Base-by-base conservation (phyloP, 805 yeast species). In the Kregervanrija fluxuum region DNA sequence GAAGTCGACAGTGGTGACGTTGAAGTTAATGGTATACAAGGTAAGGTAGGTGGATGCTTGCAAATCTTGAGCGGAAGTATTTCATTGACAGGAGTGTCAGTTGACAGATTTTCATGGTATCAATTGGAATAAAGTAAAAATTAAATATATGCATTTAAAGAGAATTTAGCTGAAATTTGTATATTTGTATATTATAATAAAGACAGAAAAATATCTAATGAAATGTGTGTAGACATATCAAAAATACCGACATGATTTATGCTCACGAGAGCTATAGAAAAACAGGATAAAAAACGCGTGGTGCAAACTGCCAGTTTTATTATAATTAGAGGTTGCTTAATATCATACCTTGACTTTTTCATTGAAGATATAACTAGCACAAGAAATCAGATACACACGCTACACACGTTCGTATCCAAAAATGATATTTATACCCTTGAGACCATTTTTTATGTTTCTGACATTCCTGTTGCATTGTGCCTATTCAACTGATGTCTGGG, bases 61-160 rank as follows among this genome's bases (percentile, higher is more conserved):
- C 45, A 46, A 8, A 47, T 57, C 17, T 11, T 48, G 11, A 41
- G 33, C 10, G 39, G 44, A 16, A 54, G 57, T 30, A 59, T 57
- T 35, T 54, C 41, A 37, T 42, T 60, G 17, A 52, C 45, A 3
- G 59, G 58, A 3, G 54, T 60, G 2, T 41, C 59, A 0, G 62
- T 61, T 9, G 43, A 28, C n/a, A 47, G 61, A 34, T 54, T 44
- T 31, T 13, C 41, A 10, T 56, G 60, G 60, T 41, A 38, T 32
- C 38, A 38, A 42, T 40, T 12, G 17, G 15, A 12, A 9, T 12
- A 11, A 28, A 35, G 16, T 8, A 12, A 22, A 22, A n/a, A 17
- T 4, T 3, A 17, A 5, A 17, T 17, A 17, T 17, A 17, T 17
- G 22, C 8, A 16, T 14, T 22, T 33, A 33, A 11, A 9, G 22